phyloP scores from a whole-genome alignment of 306 rosid species.

The Hylodesmum podocarpum region DNA sequence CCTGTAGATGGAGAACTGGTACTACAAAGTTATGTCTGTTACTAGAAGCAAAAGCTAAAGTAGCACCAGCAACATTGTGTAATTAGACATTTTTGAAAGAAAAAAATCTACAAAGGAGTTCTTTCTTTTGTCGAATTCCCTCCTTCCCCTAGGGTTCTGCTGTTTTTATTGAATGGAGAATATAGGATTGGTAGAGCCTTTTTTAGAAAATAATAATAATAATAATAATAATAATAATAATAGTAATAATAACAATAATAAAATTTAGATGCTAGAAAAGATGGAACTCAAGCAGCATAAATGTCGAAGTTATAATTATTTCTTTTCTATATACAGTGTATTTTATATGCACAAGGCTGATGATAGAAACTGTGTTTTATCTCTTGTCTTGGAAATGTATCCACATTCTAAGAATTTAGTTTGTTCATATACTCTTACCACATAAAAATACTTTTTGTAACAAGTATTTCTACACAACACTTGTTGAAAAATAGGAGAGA shows the following conservation, averaged over 20 bases:
- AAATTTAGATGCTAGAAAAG: not conserved
- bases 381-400: constrained; percentile 11
- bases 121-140: not conserved
- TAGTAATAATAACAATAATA: too few species aligned
- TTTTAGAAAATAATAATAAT: not conserved
- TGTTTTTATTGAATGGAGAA: not conserved
- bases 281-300: not conserved
- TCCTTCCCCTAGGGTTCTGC: not conserved
- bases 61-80: constrained; percentile 1
- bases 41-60: constrained; percentile 6
- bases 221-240: too few species aligned
- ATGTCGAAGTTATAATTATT: not conserved
- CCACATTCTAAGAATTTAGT: not conserved
- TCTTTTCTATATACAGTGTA: not conserved
- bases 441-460: not conserved
- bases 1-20: constrained; percentile 14
- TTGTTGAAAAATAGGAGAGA: too few species aligned
- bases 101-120: not conserved
- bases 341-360: not conserved
- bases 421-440: not conserved
- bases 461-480: not conserved
- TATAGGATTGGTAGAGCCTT: constrained; percentile 1
- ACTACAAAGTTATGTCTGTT: constrained; percentile 3
- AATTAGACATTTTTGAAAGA: not conserved
- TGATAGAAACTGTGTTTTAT: not conserved